phyloP scores from a whole-genome alignment of 768 basidiomycete genomes.

The Mycena rosella region DNA sequence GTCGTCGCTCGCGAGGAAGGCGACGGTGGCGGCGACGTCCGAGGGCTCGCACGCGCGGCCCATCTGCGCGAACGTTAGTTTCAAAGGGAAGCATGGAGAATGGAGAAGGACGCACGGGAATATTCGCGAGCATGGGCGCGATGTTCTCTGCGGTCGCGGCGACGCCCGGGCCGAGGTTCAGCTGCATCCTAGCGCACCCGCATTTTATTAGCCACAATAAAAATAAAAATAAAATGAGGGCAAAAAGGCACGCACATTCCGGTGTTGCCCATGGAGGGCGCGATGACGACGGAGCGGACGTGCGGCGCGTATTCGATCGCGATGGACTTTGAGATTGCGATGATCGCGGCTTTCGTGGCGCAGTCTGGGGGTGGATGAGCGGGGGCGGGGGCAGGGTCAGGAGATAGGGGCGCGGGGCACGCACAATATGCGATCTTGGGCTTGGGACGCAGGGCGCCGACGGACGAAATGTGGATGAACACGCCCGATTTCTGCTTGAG shows the following conservation, averaged over 20 bases:
- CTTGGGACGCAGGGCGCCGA: conserved; percentile 18
- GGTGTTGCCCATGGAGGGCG: conserved; percentile 30
- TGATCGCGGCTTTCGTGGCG: conserved; percentile 24
- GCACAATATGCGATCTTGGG: conserved; percentile 22
- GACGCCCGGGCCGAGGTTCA: conserved; percentile 25
- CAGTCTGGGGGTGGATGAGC: conserved; percentile 1
- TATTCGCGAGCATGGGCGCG: conserved; percentile 29
- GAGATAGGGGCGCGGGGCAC: neutral
- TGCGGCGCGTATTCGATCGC: conserved; percentile 22
- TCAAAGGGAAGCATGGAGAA: no score
- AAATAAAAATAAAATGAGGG: neutral
- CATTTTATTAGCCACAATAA: neutral
- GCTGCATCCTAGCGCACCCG: conserved; percentile 31
- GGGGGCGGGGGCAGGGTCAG: neutral
- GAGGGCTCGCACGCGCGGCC: conserved; percentile 27
- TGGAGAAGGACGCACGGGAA: conserved; percentile 11
- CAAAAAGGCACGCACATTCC: conserved; percentile 17
- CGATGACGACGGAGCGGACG: conserved; percentile 23
- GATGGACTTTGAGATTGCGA: conserved; percentile 26
- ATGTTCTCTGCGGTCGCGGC: conserved; percentile 22
- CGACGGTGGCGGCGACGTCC: conserved; percentile 22
- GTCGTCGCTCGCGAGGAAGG: conserved; percentile 25
- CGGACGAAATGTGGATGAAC: conserved; percentile 26
- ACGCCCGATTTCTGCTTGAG: conserved; percentile 23
- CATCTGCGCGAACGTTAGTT: conserved; percentile 9